Base-by-base conservation (phyloP, 768 basidiomycete species). In the Russula vinacea region DNA sequence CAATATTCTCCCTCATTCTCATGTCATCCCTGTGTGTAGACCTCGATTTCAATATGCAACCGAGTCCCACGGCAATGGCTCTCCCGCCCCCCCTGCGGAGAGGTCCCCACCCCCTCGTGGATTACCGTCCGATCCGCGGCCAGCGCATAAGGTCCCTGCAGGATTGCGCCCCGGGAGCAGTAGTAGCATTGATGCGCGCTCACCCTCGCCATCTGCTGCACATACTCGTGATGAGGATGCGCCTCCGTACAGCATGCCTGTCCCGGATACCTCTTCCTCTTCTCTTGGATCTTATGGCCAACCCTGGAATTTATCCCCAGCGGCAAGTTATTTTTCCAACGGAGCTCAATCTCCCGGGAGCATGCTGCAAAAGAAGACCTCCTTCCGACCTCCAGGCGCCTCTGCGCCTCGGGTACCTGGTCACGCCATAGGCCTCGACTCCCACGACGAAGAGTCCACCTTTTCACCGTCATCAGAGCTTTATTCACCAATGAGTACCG, bases 361-460 rank as follows among this genome's bases (percentile, higher is more conserved):
- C 14, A 17, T 53, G 17, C 47, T 58, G 8, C 64, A 54, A 44
- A 64, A 65, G 53, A 67, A 67, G 22, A 22, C 66, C 9, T 70
- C 73, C 26, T 66, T 62, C 17, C 71, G 72, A 33, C 71, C 75
- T 5, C 57, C 70, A 22, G 71, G 72, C 60, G 73, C 73, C 16
- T 65, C 68, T 62, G 69, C 72, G n/a, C 69, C 73, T 19, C 66
- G 64, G 39, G 68, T 73, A 24, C 73, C 73, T 39, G 70, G 72
- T 10, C 67, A 70, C 53, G 40, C 47, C 57, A 22, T 54, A 37
- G 56, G 10, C 45, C 33, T 32, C 32, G 62, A 53, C 37, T 52
- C 57, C 6, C 62, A 51, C 10, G 69, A 70, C 11, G 69, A 67
- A 33, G 14, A 45, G 1, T 49, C 62, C 5, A 10, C 9, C 44